Evolutionary conservation across 306 rosid species (phyloP).

Genomic region (Quercus berberidifolia): DNA sequence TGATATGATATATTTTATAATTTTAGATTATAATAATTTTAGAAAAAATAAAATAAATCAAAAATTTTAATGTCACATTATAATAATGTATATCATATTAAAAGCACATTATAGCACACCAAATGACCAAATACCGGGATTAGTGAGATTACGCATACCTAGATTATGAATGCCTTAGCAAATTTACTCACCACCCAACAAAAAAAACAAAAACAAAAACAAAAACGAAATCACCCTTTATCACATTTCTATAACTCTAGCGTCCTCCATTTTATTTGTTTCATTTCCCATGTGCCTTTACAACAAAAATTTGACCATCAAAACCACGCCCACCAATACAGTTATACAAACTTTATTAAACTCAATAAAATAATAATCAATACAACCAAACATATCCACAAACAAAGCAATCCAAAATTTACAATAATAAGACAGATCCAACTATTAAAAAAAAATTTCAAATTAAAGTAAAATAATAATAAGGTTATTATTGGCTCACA

Average conservation of each 20-base stretch:
- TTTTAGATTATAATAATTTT: no score
- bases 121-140: fast-evolving
- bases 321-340: background rate
- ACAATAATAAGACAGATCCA: no score
- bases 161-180: no score
- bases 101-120: fast-evolving
- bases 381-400: background rate
- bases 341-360: no score
- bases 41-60: no score
- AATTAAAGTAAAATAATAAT: no score
- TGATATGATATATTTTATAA: no score
- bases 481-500: constrained; percentile 24
- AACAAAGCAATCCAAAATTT: background rate
- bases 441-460: no score
- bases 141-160: no score
- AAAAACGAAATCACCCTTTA: background rate
- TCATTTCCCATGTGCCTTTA: background rate
- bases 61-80: no score
- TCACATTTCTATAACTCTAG: background rate
- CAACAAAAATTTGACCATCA: background rate
- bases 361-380: background rate
- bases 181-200: background rate
- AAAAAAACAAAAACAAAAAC: no score
- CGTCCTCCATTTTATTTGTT: background rate
- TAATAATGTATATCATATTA: no score